These are phyloP conservation scores for Podospora didyma DNA, from an alignment of 495 filamentous ascomycete species.

Conservation along the genomic window DNA sequence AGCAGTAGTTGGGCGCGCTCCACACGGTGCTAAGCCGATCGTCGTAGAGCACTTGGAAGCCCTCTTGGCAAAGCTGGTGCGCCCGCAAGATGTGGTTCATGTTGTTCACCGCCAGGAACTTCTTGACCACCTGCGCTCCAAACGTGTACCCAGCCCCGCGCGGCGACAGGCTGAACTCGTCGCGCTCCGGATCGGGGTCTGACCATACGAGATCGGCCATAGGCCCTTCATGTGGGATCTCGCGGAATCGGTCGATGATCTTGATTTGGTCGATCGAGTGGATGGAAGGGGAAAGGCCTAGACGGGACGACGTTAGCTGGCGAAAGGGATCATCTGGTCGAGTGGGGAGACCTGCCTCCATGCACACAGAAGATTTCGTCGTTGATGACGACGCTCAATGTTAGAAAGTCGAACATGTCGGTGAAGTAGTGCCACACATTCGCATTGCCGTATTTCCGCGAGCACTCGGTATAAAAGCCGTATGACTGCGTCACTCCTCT, in stretches of 20 bases:
- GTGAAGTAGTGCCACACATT: conserved; percentile 99
- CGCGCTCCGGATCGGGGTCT: conserved; percentile 89
- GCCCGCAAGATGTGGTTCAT: conserved; percentile 96
- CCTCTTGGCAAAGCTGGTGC: conserved; percentile 96
- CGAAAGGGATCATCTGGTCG: background rate
- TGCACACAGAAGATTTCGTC: conserved; percentile 99
- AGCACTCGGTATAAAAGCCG: conserved; percentile 98
- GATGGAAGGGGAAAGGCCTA: conserved; percentile 86
- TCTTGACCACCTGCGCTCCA: conserved; percentile 92
- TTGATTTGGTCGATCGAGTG: conserved; percentile 99
- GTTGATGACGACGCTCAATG: conserved; percentile 94
- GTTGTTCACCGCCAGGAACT: conserved; percentile 92
- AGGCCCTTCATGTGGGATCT: conserved; percentile 96
- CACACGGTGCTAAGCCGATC: conserved; percentile 92
- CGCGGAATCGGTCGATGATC: conserved; percentile 95
- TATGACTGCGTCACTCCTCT: conserved; percentile 97
- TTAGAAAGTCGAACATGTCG: conserved; percentile 99
- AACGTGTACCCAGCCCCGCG: conserved; percentile 96
- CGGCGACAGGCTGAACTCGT: conserved; percentile 93
- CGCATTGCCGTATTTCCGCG: conserved; percentile 93
- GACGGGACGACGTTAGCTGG: background rate
- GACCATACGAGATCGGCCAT: conserved; percentile 99
- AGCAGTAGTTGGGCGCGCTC: conserved; percentile 97
- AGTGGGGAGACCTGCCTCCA: conserved; percentile 52
- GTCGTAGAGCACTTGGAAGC: conserved; percentile 93